These are phyloP conservation scores for Hura crepitans DNA, from an alignment of 441 rosid species.

Conservation along the genomic window DNA sequence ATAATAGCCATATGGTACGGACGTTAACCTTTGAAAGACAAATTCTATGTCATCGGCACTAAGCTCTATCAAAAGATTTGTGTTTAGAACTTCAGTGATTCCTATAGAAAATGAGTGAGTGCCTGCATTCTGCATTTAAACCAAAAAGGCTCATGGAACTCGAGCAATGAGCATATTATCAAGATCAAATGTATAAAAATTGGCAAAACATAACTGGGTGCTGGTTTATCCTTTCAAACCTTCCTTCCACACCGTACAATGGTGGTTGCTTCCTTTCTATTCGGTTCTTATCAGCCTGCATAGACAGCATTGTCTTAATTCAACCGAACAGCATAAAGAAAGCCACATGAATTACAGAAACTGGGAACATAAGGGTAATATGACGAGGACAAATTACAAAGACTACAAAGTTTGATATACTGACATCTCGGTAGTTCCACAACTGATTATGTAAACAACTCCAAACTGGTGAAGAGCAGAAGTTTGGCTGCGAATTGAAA, in stretches of 20 bases:
- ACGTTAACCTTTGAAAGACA: conserved; percentile 72
- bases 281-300: conserved; percentile 86
- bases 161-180: not conserved
- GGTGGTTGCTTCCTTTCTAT: conserved; percentile 64
- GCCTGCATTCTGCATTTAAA: conserved; percentile 64
- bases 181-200: conserved; percentile 16
- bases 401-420: conserved; percentile 21
- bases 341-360: not conserved
- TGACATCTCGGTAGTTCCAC: conserved; percentile 82
- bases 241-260: conserved; percentile 72
- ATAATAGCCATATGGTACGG: not conserved
- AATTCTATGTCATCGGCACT: conserved; percentile 94
- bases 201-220: conserved; percentile 67
- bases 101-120: conserved; percentile 88
- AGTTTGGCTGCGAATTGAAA: conserved; percentile 73
- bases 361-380: not conserved
- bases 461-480: conserved; percentile 84
- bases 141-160: conserved; percentile 8
- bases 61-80: conserved; percentile 77
- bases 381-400: conserved; percentile 4
- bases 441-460: conserved; percentile 93
- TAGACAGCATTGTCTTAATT: conserved; percentile 14
- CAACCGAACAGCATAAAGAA: not conserved
- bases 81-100: conserved; percentile 79
- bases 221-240: conserved; percentile 89